phyloP scores from a whole-genome alignment of 768 basidiomycete species.

The Russula sp. region DNA sequence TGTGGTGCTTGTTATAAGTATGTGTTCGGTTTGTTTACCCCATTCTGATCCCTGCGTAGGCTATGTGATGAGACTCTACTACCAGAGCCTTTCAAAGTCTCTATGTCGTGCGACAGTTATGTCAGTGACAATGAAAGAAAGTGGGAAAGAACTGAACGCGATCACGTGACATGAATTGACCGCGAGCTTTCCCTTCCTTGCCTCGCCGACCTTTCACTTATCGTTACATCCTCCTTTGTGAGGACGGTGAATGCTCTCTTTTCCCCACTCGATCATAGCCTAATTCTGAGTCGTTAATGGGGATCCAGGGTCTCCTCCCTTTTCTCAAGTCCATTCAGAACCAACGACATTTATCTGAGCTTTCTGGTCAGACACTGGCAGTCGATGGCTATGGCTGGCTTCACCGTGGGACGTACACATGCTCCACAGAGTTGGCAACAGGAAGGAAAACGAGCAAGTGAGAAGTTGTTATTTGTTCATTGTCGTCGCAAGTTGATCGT shows the following conservation, averaged over 20 bases:
- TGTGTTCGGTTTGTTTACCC: too few species aligned
- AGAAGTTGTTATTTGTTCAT: conserved; percentile 15
- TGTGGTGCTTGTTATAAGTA: too few species aligned
- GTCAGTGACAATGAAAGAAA: background rate
- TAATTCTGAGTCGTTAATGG: conserved; percentile 46
- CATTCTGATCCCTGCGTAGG: too few species aligned
- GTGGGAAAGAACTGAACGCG: background rate
- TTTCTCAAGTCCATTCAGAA: conserved; percentile 86
- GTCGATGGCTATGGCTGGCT: conserved; percentile 96
- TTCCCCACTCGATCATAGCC: background rate
- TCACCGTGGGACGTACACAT: conserved; percentile 81
- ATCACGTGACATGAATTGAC: conserved; percentile 5
- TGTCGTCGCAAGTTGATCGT: background rate
- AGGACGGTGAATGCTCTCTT: background rate
- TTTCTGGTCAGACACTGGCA: conserved; percentile 76
- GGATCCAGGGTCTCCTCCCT: conserved; percentile 84
- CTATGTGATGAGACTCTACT: background rate
- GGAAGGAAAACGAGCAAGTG: conserved; percentile 80
- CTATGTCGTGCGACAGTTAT: too few species aligned
- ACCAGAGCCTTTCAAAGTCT: background rate
- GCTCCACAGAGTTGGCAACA: conserved; percentile 84
- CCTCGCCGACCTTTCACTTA: background rate
- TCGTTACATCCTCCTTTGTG: background rate
- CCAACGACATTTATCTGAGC: conserved; percentile 70
- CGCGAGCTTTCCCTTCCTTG: background rate